Evolutionary conservation across 1,139 yeast genomes (phyloP).

Genomic region (Sugiyamaella castrensis): DNA sequence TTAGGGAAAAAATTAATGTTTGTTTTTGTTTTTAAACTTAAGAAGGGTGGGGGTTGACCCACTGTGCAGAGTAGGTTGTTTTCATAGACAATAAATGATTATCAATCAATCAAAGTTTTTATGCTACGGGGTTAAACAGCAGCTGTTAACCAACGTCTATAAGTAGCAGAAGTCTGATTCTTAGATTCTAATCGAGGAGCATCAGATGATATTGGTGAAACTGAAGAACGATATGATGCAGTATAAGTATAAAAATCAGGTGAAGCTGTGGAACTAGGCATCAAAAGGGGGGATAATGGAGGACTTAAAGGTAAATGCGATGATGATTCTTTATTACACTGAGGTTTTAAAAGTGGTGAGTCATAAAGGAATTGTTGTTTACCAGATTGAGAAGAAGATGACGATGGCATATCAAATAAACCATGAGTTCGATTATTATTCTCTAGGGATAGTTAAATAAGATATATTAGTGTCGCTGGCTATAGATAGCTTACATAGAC

Average conservation of each 20-base stretch:
- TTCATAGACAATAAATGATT: too few species aligned
- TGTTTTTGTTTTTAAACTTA: too few species aligned
- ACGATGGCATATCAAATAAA: neutral
- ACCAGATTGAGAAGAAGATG: neutral
- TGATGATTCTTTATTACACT: constrained; percentile 8
- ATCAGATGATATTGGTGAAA: constrained; percentile 10
- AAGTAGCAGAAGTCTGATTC: constrained; percentile 24
- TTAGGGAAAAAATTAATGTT: too few species aligned
- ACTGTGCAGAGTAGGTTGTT: too few species aligned
- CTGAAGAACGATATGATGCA: constrained; percentile 7
- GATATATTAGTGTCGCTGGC: too few species aligned
- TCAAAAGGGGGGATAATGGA: constrained; percentile 24
- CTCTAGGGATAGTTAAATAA: too few species aligned
- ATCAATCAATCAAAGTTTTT: too few species aligned
- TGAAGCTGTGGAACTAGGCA: constrained; percentile 16
- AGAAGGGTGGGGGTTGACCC: too few species aligned
- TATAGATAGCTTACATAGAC: too few species aligned
- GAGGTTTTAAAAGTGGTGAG: constrained; percentile 30
- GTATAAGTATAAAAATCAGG: constrained; percentile 8
- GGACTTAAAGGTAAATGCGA: constrained; percentile 17
- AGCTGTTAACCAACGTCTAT: constrained; percentile 29
- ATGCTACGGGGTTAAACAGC: constrained; percentile 10
- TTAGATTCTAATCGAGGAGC: constrained; percentile 4
- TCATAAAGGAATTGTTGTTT: constrained; percentile 29
- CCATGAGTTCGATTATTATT: too few species aligned